These are phyloP conservation scores for Solanum clarkiae DNA, from an alignment of 257 asterid species.

Conservation along the genomic window DNA sequence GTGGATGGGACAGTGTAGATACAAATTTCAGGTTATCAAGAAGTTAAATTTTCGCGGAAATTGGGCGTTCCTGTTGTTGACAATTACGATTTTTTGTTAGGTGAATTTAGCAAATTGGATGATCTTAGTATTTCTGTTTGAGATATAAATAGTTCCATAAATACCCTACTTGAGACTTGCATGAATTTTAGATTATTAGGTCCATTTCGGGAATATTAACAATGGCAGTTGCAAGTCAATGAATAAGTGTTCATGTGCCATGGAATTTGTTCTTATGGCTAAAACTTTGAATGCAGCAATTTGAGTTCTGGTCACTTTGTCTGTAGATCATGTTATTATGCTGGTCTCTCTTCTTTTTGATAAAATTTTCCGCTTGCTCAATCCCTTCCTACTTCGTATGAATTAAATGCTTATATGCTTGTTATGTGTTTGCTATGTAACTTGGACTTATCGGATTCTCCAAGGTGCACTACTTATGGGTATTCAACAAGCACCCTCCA, in stretches of 20 bases:
- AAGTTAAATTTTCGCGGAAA: background rate
- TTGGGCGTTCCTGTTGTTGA: background rate
- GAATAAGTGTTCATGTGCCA: background rate
- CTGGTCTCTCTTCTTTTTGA: background rate
- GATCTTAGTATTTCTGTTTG: background rate
- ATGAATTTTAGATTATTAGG: background rate
- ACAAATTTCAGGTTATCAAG: background rate
- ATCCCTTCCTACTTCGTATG: background rate
- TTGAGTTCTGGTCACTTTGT: background rate
- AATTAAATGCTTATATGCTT: background rate
- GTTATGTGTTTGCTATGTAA: background rate
- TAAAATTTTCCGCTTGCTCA: background rate
- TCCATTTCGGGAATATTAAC: background rate
- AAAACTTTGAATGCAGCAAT: background rate
- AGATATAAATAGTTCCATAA: background rate
- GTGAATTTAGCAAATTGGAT: constrained; percentile 10
- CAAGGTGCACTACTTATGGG: no score
- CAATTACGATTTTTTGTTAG: constrained; percentile 4
- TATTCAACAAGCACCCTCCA: no score
- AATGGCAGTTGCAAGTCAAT: background rate
- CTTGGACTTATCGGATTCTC: background rate
- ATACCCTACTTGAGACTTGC: background rate
- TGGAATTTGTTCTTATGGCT: background rate
- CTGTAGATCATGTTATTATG: background rate
- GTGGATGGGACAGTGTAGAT: background rate